phyloP scores from a whole-genome alignment of 306 rosid genomes.

The Prunus campanulata region DNA sequence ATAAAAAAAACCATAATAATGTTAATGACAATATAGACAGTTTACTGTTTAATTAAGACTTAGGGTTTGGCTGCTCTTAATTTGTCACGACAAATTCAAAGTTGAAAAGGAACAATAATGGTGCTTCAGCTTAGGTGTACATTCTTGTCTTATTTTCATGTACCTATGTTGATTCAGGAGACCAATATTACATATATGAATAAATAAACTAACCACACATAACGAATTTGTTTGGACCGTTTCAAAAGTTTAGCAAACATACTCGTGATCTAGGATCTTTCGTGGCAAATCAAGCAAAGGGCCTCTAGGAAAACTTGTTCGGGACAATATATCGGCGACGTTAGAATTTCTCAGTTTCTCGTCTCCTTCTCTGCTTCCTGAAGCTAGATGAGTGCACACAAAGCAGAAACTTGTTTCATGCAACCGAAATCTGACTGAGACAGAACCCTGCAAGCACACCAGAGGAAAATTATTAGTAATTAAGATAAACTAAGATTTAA shows the following conservation, averaged over 20 bases:
- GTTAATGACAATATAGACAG: conserved; percentile 6
- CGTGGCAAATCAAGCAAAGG: conserved; percentile 63
- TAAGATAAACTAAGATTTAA: not conserved
- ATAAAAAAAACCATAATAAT: not conserved
- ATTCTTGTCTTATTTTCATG: conserved; percentile 32
- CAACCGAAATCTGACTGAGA: conserved; percentile 70
- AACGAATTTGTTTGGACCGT: conserved; percentile 27
- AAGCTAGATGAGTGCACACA: conserved; percentile 86
- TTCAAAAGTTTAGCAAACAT: conserved; percentile 30
- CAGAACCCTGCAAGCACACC: conserved; percentile 67
- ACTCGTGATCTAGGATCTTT: conserved; percentile 80
- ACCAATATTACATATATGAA: not conserved
- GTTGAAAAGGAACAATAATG: conserved; percentile 30
- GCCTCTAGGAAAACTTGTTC: conserved; percentile 72
- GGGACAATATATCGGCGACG: conserved; percentile 61
- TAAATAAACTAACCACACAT: not conserved
- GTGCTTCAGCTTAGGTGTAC: conserved; percentile 1
- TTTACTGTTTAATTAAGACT: conserved; percentile 2
- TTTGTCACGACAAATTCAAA: conserved; percentile 43
- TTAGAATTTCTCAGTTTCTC: conserved; percentile 69
- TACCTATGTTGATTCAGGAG: conserved; percentile 19
- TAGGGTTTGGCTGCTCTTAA: conserved; percentile 33
- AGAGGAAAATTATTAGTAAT: not conserved
- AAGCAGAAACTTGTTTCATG: conserved; percentile 85
- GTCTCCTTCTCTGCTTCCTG: conserved; percentile 77